A percentile compares a stretch with the other conserved stretches of the same genome.
phyloP scores from a whole-genome alignment of 106 monocot genomes.

The Dioscorea alata region DNA sequence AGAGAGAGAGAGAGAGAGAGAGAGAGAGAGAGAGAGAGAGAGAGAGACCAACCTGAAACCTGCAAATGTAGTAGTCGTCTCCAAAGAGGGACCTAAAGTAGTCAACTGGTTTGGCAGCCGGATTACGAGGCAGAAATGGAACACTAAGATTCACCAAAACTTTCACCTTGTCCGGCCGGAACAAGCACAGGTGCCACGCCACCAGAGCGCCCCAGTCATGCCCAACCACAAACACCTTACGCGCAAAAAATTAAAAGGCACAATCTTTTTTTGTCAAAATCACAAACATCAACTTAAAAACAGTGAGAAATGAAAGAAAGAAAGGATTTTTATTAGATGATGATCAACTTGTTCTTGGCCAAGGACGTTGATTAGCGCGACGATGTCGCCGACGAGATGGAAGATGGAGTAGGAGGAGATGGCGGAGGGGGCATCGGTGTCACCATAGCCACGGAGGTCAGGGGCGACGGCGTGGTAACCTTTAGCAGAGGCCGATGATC shows the following conservation, averaged over 20 bases:
- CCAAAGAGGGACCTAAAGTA: slow-evolving; percentile 20
- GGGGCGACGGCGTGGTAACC: slow-evolving; percentile 32
- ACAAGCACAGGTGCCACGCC: slow-evolving; percentile 52
- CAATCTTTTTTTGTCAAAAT: background rate
- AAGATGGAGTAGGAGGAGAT: slow-evolving; percentile 9
- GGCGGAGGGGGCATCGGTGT: slow-evolving; percentile 2
- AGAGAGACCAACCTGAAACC: slow-evolving; percentile 31
- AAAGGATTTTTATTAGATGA: slow-evolving; percentile 3
- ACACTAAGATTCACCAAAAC: slow-evolving; percentile 51
- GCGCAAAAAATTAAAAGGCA: background rate
- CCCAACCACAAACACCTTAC: slow-evolving; percentile 59
- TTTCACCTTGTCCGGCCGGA: slow-evolving; percentile 52
- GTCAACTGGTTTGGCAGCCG: slow-evolving; percentile 20
- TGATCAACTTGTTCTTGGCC: slow-evolving; percentile 23
- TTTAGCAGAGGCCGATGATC: slow-evolving; percentile 31
- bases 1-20: background rate
- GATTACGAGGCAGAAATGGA: slow-evolving; percentile 13
- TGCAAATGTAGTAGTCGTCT: slow-evolving; percentile 39
- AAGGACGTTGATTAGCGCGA: slow-evolving; percentile 22
- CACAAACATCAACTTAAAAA: background rate
- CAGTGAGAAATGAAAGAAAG: background rate
- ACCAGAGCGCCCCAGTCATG: slow-evolving; percentile 67
- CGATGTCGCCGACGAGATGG: slow-evolving; percentile 18
- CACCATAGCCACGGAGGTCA: slow-evolving; percentile 14
- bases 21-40: background rate